These are phyloP conservation scores for Polychaeton citri DNA, from an alignment of 2,329 filamentous ascomycete species.

Conservation along the genomic window DNA sequence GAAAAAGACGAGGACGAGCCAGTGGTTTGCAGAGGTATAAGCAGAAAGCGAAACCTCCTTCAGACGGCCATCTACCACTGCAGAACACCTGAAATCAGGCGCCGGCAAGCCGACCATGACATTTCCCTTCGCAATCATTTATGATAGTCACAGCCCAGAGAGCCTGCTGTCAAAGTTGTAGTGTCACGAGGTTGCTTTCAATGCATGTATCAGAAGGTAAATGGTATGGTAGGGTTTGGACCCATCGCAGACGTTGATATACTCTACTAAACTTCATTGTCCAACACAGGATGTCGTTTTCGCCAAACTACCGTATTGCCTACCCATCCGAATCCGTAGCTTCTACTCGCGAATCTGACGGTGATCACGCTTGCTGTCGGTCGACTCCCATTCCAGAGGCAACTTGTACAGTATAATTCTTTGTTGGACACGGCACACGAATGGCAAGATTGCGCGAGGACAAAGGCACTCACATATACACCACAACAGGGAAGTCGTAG, in stretches of 20 bases:
- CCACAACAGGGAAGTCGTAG: too few species aligned
- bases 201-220: background rate
- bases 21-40: slow-evolving; percentile 28
- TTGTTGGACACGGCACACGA: background rate
- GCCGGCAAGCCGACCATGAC: slow-evolving; percentile 16
- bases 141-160: background rate
- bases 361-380: background rate
- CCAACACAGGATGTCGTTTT: background rate
- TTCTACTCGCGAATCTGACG: too few species aligned
- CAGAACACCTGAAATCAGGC: slow-evolving; percentile 14
- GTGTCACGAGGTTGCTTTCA: background rate
- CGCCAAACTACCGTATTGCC: too few species aligned
- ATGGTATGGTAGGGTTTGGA: background rate
- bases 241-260: background rate
- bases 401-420: background rate
- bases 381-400: background rate
- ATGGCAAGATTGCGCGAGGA: background rate
- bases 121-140: background rate
- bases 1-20: slow-evolving; percentile 54
- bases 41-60: slow-evolving; percentile 18
- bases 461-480: too few species aligned
- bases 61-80: slow-evolving; percentile 18
- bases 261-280: background rate
- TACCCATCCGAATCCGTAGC: too few species aligned
- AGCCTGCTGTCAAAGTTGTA: background rate